These are phyloP conservation scores for Akanthomyces uredinophilus DNA, from an alignment of 2,329 filamentous ascomycete species.

Conservation along the genomic window DNA sequence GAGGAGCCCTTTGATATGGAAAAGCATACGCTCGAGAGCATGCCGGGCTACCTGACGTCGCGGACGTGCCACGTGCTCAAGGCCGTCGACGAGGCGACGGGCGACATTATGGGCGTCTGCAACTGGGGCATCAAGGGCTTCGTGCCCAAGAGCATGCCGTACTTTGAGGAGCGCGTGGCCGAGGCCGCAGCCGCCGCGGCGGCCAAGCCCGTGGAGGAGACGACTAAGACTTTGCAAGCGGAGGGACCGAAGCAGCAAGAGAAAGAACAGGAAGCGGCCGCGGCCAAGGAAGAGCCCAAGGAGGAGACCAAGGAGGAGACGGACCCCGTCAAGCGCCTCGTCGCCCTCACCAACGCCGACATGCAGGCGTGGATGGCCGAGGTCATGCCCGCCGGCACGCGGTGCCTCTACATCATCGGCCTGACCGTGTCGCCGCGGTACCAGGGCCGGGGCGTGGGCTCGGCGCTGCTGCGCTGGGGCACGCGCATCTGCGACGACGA, in stretches of 20 bases:
- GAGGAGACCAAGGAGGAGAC: slow-evolving; percentile 3
- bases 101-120: slow-evolving; percentile 25
- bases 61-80: slow-evolving; percentile 26
- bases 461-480: slow-evolving; percentile 28
- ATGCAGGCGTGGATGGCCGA: slow-evolving; percentile 27
- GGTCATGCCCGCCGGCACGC: slow-evolving; percentile 28
- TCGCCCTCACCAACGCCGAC: slow-evolving; percentile 26
- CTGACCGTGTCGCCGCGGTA: slow-evolving; percentile 28
- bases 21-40: slow-evolving; percentile 21
- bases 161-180: slow-evolving; percentile 15
- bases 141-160: slow-evolving; percentile 20
- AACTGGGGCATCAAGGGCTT: slow-evolving; percentile 31
- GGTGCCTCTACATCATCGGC: slow-evolving; percentile 28
- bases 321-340: slow-evolving; percentile 26
- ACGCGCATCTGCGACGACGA: slow-evolving; percentile 25
- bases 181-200: background rate
- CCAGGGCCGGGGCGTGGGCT: slow-evolving; percentile 29
- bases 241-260: slow-evolving; percentile 7
- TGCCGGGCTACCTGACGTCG: slow-evolving; percentile 22
- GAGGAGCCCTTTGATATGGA: slow-evolving; percentile 25
- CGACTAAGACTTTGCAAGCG: background rate
- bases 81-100: slow-evolving; percentile 26
- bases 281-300: background rate
- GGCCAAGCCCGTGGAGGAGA: background rate
- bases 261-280: background rate